phyloP scores from a whole-genome alignment of 306 rosid species.

The Comarum palustre region DNA sequence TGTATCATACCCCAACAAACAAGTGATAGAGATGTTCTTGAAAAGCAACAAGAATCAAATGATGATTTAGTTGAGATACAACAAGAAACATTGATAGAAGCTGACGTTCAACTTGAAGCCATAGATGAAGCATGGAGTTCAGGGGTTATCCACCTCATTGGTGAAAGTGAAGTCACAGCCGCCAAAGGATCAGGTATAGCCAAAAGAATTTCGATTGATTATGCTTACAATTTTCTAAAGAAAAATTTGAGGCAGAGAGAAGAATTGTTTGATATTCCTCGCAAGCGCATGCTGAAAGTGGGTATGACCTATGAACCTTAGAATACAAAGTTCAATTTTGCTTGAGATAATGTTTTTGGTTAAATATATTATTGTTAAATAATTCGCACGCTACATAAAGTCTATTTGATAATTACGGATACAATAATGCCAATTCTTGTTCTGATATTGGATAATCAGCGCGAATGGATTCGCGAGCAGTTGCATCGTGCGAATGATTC shows the following conservation, averaged over 20 bases:
- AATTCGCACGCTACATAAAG: too few species aligned
- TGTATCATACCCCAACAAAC: conserved; percentile 13
- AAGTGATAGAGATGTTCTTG: neutral
- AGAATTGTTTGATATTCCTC: conserved; percentile 32
- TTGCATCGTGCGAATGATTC: too few species aligned
- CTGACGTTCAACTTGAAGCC: conserved; percentile 18
- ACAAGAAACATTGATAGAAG: neutral
- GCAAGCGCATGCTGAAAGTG: conserved; percentile 29
- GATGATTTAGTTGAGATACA: neutral
- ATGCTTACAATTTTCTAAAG: conserved; percentile 37
- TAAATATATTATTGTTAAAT: too few species aligned
- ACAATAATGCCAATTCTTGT: too few species aligned
- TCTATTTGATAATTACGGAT: too few species aligned
- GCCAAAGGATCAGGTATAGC: conserved; percentile 19
- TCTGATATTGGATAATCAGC: too few species aligned
- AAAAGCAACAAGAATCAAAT: neutral
- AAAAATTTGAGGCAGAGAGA: conserved; percentile 32
- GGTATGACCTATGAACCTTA: conserved; percentile 49
- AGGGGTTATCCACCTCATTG: conserved; percentile 37
- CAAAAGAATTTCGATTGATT: conserved; percentile 30
- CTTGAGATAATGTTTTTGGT: too few species aligned
- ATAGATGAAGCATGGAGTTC: conserved; percentile 24
- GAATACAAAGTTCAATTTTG: too few species aligned
- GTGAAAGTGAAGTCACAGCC: conserved; percentile 37
- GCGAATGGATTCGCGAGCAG: too few species aligned